phyloP scores from a whole-genome alignment of 768 basidiomycete genomes.

The Suillus decipiens region DNA sequence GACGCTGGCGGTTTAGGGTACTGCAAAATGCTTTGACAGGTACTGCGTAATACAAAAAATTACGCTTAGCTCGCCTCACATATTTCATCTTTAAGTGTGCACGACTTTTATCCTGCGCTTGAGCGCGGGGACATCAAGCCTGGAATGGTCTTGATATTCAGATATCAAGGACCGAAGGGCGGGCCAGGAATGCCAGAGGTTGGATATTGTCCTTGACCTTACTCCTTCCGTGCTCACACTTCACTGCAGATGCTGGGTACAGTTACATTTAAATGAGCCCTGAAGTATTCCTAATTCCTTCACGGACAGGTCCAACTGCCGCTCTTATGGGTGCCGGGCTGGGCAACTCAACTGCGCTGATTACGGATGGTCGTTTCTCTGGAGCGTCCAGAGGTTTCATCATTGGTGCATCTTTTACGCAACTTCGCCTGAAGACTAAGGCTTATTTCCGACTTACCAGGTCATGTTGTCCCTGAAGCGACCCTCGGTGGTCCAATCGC shows the following conservation, averaged over 20 bases:
- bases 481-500: constrained; percentile 86
- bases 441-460: constrained; percentile 38
- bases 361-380: constrained; percentile 90
- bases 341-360: constrained; percentile 72
- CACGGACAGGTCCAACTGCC: constrained; percentile 64
- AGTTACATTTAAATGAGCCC: background rate
- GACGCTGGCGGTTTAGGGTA: constrained; percentile 45
- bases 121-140: constrained; percentile 73
- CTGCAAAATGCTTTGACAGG: constrained; percentile 79
- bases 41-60: constrained; percentile 25
- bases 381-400: constrained; percentile 75
- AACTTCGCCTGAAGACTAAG: constrained; percentile 40
- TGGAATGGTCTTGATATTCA: constrained; percentile 77
- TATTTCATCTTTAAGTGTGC: constrained; percentile 43
- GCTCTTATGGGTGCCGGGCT: constrained; percentile 86
- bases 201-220: constrained; percentile 9
- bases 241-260: constrained; percentile 46
- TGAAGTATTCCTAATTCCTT: constrained; percentile 11
- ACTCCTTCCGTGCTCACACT: constrained; percentile 7
- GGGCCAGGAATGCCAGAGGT: constrained; percentile 93
- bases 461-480: constrained; percentile 66
- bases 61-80: background rate
- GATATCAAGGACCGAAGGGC: constrained; percentile 89
- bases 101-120: constrained; percentile 73
- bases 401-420: constrained; percentile 41